These are phyloP conservation scores for Boletus pseudo-olivaceus DNA, from an alignment of 768 basidiomycete genomes.

Conservation along the genomic window DNA sequence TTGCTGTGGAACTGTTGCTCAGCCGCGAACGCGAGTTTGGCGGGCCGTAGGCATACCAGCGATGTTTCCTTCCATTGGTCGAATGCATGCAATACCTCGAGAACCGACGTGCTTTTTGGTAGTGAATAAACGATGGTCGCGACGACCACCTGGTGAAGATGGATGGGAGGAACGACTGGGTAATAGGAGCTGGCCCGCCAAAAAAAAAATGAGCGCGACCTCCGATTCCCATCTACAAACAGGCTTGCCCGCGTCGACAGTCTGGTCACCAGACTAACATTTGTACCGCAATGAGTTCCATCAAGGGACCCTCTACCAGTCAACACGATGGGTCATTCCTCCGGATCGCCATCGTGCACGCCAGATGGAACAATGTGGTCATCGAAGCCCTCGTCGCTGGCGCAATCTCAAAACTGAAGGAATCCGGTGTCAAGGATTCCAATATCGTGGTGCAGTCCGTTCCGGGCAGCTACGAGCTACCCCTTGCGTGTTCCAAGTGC, in stretches of 20 bases:
- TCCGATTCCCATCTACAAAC: conserved; percentile 17
- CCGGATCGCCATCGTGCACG: conserved; percentile 90
- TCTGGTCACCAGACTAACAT: background rate
- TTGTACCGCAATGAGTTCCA: conserved; percentile 34
- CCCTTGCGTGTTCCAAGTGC: conserved; percentile 80
- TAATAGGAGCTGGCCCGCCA: background rate
- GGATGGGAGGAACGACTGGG: background rate
- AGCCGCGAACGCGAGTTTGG: conserved; percentile 7
- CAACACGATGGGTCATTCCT: conserved; percentile 76
- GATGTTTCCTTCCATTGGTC: conserved; percentile 47
- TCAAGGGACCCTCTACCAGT: conserved; percentile 72
- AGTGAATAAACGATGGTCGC: background rate
- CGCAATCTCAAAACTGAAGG: conserved; percentile 73
- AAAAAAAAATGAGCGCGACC: background rate
- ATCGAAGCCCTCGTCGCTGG: conserved; percentile 85
- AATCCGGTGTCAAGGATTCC: conserved; percentile 79
- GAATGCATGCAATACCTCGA: background rate
- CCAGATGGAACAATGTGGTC: conserved; percentile 90
- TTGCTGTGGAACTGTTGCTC: conserved; percentile 41
- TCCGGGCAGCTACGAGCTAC: conserved; percentile 94
- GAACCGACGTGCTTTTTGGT: background rate
- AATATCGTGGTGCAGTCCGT: conserved; percentile 92
- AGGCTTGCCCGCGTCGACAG: background rate
- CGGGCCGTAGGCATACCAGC: conserved; percentile 41
- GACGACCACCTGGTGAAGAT: background rate